Evolutionary conservation across 371 early-diverging fungal genomes (phyloP).

Genomic region (Mucor plumbeus): DNA sequence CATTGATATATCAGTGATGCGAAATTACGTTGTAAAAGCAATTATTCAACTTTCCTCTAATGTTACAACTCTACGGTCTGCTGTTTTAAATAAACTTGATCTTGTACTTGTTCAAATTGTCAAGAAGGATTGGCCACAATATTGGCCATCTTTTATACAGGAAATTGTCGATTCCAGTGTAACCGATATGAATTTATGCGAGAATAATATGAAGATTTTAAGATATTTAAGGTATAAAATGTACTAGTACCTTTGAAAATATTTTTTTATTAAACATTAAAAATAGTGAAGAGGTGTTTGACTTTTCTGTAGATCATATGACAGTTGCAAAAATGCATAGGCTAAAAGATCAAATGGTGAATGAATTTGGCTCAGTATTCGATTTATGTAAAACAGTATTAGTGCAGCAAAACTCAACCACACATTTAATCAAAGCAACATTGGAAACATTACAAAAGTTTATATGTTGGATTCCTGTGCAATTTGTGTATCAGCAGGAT

Average conservation of each 20-base stretch:
- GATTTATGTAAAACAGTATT: constrained; percentile 92
- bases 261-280: not conserved
- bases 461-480: constrained; percentile 31
- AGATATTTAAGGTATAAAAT: constrained; percentile 80
- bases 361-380: constrained; percentile 93
- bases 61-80: constrained; percentile 66
- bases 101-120: constrained; percentile 93
- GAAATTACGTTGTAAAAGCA: constrained; percentile 84
- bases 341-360: constrained; percentile 88
- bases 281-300: constrained; percentile 94
- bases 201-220: constrained; percentile 97
- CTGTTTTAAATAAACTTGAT: constrained; percentile 85
- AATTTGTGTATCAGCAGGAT: constrained; percentile 25
- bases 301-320: constrained; percentile 91
- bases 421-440: constrained; percentile 82
- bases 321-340: constrained; percentile 87
- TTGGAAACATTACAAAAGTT: constrained; percentile 75
- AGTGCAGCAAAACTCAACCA: constrained; percentile 66
- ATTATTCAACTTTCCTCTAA: constrained; percentile 82
- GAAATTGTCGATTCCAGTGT: constrained; percentile 93
- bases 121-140: constrained; percentile 99
- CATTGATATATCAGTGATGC: constrained; percentile 66
- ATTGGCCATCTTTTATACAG: constrained; percentile 98
- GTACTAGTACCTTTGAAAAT: no score
- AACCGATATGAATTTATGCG: constrained; percentile 88